These are phyloP conservation scores for Tetraselmis striata DNA, from an alignment of 139 green algal species.

Conservation along the genomic window DNA sequence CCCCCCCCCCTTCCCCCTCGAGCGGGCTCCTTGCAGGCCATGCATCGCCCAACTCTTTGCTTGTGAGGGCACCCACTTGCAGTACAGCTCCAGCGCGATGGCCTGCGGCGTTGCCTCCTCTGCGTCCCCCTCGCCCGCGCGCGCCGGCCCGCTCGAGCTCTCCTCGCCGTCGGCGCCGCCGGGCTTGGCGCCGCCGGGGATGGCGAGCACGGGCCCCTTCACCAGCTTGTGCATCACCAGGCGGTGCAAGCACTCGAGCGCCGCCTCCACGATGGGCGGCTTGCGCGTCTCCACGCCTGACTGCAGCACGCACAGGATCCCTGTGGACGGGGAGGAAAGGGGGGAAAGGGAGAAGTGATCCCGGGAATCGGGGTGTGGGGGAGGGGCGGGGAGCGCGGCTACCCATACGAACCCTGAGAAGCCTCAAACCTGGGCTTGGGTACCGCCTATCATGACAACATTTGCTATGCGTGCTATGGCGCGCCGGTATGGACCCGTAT, in stretches of 20 bases:
- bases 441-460: too few species aligned
- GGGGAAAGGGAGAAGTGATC: too few species aligned
- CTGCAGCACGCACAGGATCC: constrained; percentile 47
- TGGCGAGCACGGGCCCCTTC: constrained; percentile 35
- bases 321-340: constrained; percentile 22
- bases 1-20: neutral
- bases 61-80: neutral
- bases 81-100: neutral
- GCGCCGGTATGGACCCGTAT: neutral
- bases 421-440: too few species aligned
- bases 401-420: too few species aligned
- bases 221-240: constrained; percentile 75
- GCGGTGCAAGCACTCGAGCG: constrained; percentile 85
- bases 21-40: neutral
- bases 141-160: constrained; percentile 27
- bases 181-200: constrained; percentile 9
- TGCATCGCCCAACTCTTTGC: neutral
- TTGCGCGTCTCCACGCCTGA: constrained; percentile 63
- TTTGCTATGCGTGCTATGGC: neutral
- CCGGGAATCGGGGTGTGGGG: too few species aligned
- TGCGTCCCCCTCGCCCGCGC: constrained; percentile 3
- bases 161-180: constrained; percentile 15
- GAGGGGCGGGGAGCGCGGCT: too few species aligned
- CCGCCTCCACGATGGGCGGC: constrained; percentile 66
- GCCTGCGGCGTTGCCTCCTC: constrained; percentile 16